Percentiles rank a stretch among this genome's conserved stretches.
Evolutionary conservation across 2,329 filamentous ascomycete species (phyloP).

Genomic region (Aspergillus sp.): DNA sequence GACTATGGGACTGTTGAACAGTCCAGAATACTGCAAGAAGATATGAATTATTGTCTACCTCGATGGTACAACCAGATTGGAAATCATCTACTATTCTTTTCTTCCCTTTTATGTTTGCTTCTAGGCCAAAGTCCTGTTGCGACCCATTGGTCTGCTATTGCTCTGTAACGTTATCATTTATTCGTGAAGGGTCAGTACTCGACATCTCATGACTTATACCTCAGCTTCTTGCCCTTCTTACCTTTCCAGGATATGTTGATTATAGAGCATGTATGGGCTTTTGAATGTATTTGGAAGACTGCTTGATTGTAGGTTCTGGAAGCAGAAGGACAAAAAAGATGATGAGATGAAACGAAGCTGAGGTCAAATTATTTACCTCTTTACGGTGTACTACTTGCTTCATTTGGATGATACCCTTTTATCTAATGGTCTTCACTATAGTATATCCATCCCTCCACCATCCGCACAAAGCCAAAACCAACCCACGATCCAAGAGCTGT

Average conservation of each 20-base stretch:
- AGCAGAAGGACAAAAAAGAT: background rate
- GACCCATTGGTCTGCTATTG: constrained; percentile 3
- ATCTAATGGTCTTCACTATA: constrained; percentile 11
- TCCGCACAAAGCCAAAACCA: background rate
- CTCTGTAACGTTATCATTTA: constrained; percentile 15
- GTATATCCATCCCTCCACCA: background rate
- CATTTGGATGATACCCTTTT: constrained; percentile 4
- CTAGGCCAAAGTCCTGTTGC: constrained; percentile 2
- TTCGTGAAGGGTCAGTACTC: background rate
- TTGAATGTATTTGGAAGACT: constrained; percentile 13
- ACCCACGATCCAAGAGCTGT: background rate
- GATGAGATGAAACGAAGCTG: constrained; percentile 8
- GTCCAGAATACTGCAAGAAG: background rate
- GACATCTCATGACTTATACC: background rate
- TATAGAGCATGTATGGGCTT: constrained; percentile 22
- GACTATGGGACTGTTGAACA: background rate
- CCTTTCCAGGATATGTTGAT: constrained; percentile 16
- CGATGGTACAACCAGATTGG: constrained; percentile 1
- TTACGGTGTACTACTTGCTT: background rate
- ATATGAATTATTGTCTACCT: background rate
- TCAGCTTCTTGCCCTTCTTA: constrained; percentile 1
- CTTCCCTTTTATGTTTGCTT: background rate
- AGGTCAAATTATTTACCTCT: background rate
- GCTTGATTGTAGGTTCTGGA: constrained; percentile 17
- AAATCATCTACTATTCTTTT: background rate